A percentile compares a stretch with the other conserved stretches of the same genome.
Conservation (phyloP, 805 yeast genomes). For the Yamadazyma phyllophila region DNA sequence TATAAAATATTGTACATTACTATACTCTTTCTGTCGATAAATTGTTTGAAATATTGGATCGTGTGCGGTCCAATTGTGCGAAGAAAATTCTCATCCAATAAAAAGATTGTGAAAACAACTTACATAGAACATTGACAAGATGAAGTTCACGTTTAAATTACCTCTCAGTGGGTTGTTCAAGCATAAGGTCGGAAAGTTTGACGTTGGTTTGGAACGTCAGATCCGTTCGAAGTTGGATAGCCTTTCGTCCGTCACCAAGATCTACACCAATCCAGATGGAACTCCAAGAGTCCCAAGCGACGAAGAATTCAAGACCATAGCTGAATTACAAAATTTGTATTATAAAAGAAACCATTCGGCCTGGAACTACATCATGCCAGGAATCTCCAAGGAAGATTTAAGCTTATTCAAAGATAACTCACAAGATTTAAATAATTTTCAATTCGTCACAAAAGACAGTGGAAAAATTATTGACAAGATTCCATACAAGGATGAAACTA, state of each 20-base stretch:
- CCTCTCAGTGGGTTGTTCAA: constrained; percentile 40
- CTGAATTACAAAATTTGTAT: constrained; percentile 63
- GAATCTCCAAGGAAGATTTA: constrained; percentile 53
- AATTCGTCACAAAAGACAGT: constrained; percentile 46
- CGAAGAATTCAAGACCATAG: constrained; percentile 66
- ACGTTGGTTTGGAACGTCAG: constrained; percentile 54
- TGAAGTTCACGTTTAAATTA: constrained; percentile 43
- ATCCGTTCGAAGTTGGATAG: constrained; percentile 60
- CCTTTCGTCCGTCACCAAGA: constrained; percentile 61
- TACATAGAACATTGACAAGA: constrained; percentile 11
- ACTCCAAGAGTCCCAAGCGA: constrained; percentile 68
- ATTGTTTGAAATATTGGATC: neutral
- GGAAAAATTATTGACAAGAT: constrained; percentile 75
- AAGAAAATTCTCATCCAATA: constrained; percentile 13
- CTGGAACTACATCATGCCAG: constrained; percentile 45
- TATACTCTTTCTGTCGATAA: no score
- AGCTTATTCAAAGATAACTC: constrained; percentile 59
- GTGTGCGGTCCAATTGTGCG: constrained; percentile 5
- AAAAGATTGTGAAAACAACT: constrained; percentile 11
- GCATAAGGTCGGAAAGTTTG: constrained; percentile 39
- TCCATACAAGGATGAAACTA: constrained; percentile 75
- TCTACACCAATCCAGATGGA: constrained; percentile 76
- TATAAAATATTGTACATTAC: no score
- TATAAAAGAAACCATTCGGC: constrained; percentile 54
- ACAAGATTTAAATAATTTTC: constrained; percentile 55